Percentiles rank a stretch among this genome's conserved stretches.
These are phyloP conservation scores for Trichoderma citrinoviride DNA, from an alignment of 2,329 filamentous ascomycete species.

Conservation along the genomic window DNA sequence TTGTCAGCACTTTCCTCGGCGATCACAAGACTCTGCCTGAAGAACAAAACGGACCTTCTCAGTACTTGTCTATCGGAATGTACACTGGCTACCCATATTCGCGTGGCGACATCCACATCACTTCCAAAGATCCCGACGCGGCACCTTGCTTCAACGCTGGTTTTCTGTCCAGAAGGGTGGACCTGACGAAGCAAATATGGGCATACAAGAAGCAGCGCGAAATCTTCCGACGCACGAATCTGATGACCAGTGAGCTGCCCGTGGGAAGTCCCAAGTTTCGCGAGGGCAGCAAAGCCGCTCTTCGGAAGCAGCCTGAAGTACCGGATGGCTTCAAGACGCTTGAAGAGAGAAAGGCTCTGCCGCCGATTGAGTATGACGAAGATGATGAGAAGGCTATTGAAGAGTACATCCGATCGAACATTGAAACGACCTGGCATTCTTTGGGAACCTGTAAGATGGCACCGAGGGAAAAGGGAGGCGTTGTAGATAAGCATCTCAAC, in stretches of 20 bases:
- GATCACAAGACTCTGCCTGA: slow-evolving; percentile 7
- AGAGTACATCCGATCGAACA: slow-evolving; percentile 38
- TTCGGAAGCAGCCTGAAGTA: slow-evolving; percentile 29
- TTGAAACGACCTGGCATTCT: slow-evolving; percentile 44
- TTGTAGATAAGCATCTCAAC: slow-evolving; percentile 41
- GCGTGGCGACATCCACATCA: slow-evolving; percentile 60
- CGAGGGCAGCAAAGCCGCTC: slow-evolving; percentile 38
- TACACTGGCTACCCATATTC: slow-evolving; percentile 62
- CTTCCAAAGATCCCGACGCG: slow-evolving; percentile 40
- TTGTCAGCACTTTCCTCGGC: slow-evolving; percentile 32
- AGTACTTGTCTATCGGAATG: slow-evolving; percentile 51
- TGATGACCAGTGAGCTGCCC: slow-evolving; percentile 47
- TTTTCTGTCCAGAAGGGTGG: slow-evolving; percentile 46
- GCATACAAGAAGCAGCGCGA: slow-evolving; percentile 63
- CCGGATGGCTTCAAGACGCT: slow-evolving; percentile 26
- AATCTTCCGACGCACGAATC: slow-evolving; percentile 53
- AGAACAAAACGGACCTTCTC: slow-evolving; percentile 26
- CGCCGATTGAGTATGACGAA: slow-evolving; percentile 43
- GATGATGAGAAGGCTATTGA: slow-evolving; percentile 50
- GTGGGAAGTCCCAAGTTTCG: slow-evolving; percentile 44
- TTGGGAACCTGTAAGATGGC: slow-evolving; percentile 45
- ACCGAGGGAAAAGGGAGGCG: slow-evolving; percentile 37
- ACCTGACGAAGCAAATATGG: slow-evolving; percentile 59
- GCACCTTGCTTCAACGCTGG: slow-evolving; percentile 55
- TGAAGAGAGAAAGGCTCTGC: slow-evolving; percentile 29